Conservation (phyloP, 306 rosid genomes). For the Parietaria judaica region DNA sequence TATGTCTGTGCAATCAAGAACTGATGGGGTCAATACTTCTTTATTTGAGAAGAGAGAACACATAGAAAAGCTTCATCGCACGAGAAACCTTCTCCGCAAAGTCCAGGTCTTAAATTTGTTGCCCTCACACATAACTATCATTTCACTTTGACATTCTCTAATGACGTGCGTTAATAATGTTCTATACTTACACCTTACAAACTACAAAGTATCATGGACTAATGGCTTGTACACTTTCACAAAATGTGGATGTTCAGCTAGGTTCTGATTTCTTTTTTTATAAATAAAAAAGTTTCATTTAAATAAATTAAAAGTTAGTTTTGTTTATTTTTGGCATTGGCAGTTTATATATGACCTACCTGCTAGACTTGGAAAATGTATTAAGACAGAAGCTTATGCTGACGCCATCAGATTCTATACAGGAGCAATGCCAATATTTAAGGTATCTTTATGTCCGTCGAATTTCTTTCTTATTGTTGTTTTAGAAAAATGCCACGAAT, state of each 20-base stretch:
- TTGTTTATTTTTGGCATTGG: constrained; percentile 27
- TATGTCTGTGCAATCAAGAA: constrained; percentile 87
- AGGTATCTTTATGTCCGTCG: constrained; percentile 32
- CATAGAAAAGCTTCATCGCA: constrained; percentile 73
- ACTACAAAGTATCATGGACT: too few species aligned
- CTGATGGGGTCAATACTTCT: constrained; percentile 75
- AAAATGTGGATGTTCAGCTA: too few species aligned
- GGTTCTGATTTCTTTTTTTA: too few species aligned
- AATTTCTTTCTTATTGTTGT: constrained; percentile 3
- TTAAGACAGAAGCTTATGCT: constrained; percentile 78
- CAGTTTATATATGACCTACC: constrained; percentile 96
- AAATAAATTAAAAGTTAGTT: neutral
- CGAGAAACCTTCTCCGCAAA: constrained; percentile 86
- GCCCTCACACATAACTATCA: too few species aligned
- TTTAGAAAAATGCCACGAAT: neutral
- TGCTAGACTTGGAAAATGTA: constrained; percentile 80
- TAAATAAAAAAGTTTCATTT: too few species aligned
- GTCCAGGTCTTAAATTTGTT: constrained; percentile 50
- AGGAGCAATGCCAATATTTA: constrained; percentile 91
- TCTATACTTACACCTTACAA: too few species aligned
- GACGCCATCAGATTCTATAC: constrained; percentile 84
- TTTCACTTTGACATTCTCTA: too few species aligned
- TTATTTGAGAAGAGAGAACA: constrained; percentile 83
- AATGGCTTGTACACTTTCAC: too few species aligned
- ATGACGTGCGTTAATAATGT: too few species aligned